These are phyloP conservation scores for Rhododendron henanense DNA, from an alignment of 148 eudicot species.

Conservation along the genomic window DNA sequence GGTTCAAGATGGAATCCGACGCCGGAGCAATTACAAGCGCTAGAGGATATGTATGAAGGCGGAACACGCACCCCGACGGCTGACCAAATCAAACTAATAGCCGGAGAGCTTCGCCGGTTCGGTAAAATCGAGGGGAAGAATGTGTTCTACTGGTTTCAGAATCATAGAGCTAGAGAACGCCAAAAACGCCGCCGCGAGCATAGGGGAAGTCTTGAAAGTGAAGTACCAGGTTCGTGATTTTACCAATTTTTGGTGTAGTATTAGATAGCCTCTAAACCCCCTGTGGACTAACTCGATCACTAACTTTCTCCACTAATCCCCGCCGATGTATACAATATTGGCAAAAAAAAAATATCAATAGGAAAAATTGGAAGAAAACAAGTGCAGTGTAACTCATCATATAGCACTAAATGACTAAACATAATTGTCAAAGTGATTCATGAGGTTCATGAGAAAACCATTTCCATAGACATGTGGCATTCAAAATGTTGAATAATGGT, in stretches of 20 bases:
- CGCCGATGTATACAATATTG: too few relatives aligned
- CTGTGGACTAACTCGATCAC: too few relatives aligned
- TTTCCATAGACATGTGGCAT: too few relatives aligned
- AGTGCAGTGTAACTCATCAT: too few relatives aligned
- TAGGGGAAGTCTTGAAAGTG: not conserved
- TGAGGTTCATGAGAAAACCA: too few relatives aligned
- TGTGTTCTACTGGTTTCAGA: conserved; percentile 45
- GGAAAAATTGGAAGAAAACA: too few relatives aligned
- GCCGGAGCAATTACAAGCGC: conserved; percentile 33
- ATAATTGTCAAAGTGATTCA: too few relatives aligned
- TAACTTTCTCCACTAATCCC: too few relatives aligned
- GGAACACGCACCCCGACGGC: conserved; percentile 41
- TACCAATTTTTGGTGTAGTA: not conserved
- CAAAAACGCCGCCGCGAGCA: conserved; percentile 12
- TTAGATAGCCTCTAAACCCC: too few relatives aligned
- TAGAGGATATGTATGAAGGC: conserved; percentile 32
- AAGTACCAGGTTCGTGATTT: conserved; percentile 9
- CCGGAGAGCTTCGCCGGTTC: conserved; percentile 21
- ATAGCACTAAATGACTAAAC: too few relatives aligned
- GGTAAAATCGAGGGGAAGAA: conserved; percentile 43
- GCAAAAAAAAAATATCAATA: too few relatives aligned
- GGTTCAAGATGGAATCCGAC: conserved; percentile 44
- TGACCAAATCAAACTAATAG: conserved; percentile 36
- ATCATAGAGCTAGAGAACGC: conserved; percentile 36
- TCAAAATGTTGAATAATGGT: too few relatives aligned